These are phyloP conservation scores for Torulaspora pretoriensis DNA, from an alignment of 1,139 yeast genomes.

Conservation along the genomic window DNA sequence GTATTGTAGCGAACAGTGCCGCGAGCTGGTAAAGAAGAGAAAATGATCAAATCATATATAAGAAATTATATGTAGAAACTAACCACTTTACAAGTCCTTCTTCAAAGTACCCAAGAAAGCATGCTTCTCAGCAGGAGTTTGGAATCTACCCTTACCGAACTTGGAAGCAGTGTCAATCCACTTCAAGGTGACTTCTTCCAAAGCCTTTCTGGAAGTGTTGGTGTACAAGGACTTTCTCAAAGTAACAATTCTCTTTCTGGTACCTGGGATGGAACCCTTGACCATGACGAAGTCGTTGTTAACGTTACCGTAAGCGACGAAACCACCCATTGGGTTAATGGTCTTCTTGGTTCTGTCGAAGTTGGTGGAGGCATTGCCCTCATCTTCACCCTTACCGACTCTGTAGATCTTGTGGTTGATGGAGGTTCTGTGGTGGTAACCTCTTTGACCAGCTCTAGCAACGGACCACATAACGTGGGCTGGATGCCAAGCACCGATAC, in stretches of 20 bases:
- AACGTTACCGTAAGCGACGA: constrained; percentile 98
- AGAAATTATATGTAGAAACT: constrained; percentile 16
- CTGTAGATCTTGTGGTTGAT: constrained; percentile 99
- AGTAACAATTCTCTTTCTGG: constrained; percentile 98
- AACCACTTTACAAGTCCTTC: constrained; percentile 61
- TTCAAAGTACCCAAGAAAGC: constrained; percentile 99
- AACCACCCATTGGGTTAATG: constrained; percentile 99
- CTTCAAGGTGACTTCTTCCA: constrained; percentile 94
- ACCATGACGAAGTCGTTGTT: constrained; percentile 95
- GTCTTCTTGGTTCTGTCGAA: constrained; percentile 99
- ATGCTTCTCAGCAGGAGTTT: constrained; percentile 99
- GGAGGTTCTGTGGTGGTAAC: constrained; percentile 99
- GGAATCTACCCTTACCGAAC: constrained; percentile 99
- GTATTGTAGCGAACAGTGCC: constrained; percentile 70
- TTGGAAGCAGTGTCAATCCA: constrained; percentile 99
- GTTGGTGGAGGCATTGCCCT: constrained; percentile 90
- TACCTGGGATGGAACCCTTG: constrained; percentile 99
- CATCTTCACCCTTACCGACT: constrained; percentile 95
- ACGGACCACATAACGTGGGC: constrained; percentile 99
- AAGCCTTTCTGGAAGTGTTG: constrained; percentile 96
- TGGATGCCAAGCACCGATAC: constrained; percentile 99
- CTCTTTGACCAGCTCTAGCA: constrained; percentile 99
- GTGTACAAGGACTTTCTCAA: constrained; percentile 98
- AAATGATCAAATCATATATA: constrained; percentile 5
- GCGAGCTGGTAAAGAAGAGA: constrained; percentile 3